These are phyloP conservation scores for Penicillium sp. DNA, from an alignment of 2,329 filamentous ascomycete species.

Conservation along the genomic window DNA sequence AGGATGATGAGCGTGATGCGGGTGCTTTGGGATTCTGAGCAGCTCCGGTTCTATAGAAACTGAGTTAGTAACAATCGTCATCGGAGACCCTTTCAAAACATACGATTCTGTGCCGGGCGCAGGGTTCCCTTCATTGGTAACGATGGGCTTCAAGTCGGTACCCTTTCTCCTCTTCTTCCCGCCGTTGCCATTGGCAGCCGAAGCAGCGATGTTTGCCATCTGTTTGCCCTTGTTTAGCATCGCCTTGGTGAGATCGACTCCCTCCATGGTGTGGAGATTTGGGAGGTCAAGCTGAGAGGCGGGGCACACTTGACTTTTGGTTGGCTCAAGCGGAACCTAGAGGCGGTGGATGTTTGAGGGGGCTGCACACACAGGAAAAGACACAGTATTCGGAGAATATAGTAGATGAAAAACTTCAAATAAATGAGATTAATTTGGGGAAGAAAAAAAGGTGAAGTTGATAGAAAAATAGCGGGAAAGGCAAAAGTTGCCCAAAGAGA, in stretches of 20 bases:
- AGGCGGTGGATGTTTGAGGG: constrained; percentile 19
- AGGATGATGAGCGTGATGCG: constrained; percentile 71
- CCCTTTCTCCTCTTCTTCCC: constrained; percentile 66
- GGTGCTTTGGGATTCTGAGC: constrained; percentile 35
- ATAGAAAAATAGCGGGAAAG: not conserved
- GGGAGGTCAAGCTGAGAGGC: constrained; percentile 21
- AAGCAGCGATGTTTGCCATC: constrained; percentile 52
- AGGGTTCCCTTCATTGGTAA: constrained; percentile 58
- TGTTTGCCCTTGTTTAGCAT: constrained; percentile 66
- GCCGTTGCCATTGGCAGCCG: constrained; percentile 53
- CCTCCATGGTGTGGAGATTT: constrained; percentile 55
- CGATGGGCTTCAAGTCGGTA: constrained; percentile 63
- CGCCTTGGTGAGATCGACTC: constrained; percentile 62
- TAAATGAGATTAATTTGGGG: not conserved
- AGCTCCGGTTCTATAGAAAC: constrained; percentile 29
- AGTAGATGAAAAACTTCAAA: not conserved
- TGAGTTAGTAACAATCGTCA: constrained; percentile 7
- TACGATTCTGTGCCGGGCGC: constrained; percentile 40
- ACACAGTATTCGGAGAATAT: not conserved
- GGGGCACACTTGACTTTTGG: constrained; percentile 21
- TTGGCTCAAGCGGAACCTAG: constrained; percentile 10
- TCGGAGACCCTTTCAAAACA: constrained; percentile 17
- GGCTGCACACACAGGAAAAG: not conserved
- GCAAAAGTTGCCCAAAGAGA: not conserved
- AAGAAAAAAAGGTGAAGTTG: not conserved